These are phyloP conservation scores for Elsinoe perseae DNA, from an alignment of 2,329 filamentous ascomycete genomes.

Conservation along the genomic window DNA sequence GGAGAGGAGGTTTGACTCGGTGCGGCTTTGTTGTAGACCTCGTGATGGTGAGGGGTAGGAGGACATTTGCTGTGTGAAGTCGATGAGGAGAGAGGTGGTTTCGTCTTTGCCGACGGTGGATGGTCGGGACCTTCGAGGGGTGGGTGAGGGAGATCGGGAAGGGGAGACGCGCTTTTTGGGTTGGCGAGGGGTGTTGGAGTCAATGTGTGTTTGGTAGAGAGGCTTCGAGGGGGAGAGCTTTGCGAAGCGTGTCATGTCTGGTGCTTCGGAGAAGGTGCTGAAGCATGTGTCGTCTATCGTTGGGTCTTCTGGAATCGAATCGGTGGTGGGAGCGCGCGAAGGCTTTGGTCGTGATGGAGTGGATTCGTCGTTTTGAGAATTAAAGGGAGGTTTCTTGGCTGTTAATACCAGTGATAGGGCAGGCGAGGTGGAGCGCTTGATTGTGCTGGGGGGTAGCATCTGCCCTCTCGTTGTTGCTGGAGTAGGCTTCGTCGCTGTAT, in stretches of 20 bases:
- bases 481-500: background rate
- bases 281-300: slow-evolving; percentile 62
- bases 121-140: slow-evolving; percentile 44
- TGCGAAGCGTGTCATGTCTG: slow-evolving; percentile 77
- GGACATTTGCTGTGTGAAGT: slow-evolving; percentile 76
- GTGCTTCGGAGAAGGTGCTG: slow-evolving; percentile 82
- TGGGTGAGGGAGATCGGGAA: slow-evolving; percentile 42
- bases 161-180: slow-evolving; percentile 36
- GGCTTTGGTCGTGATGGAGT: slow-evolving; percentile 13
- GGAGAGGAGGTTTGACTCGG: slow-evolving; percentile 42
- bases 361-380: slow-evolving; percentile 18
- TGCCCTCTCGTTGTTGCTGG: slow-evolving; percentile 2
- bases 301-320: slow-evolving; percentile 18
- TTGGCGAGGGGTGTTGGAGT: slow-evolving; percentile 43
- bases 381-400: slow-evolving; percentile 22
- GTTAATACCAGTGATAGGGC: slow-evolving; percentile 16
- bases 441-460: slow-evolving; percentile 15
- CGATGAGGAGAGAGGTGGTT: slow-evolving; percentile 71
- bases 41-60: slow-evolving; percentile 39
- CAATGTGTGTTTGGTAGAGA: slow-evolving; percentile 32
- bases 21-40: slow-evolving; percentile 35
- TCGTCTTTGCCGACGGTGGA: slow-evolving; percentile 34
- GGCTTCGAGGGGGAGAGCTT: slow-evolving; percentile 41
- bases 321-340: slow-evolving; percentile 12
- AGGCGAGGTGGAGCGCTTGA: slow-evolving; percentile 17